Base-by-base conservation (phyloP, 306 rosid species). In the Lathyrus tuberosus region DNA sequence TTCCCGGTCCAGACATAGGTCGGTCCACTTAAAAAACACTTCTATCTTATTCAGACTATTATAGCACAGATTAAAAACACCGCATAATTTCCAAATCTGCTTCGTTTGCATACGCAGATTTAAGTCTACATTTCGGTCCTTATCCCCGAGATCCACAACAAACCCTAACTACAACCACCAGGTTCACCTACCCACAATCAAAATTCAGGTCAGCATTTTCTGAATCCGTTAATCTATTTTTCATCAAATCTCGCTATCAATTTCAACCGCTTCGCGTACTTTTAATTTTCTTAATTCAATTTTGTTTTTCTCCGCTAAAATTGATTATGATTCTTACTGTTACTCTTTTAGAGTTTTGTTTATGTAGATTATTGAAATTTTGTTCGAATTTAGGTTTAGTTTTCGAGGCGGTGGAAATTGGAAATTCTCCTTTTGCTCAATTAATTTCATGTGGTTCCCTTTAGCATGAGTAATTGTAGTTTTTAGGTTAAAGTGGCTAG, bases 61-160 rank as follows among this genome's bases (percentile, higher is more conserved):
- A 49, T 17, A 49, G 1, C 57, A 5, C 57, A 53, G 9, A 53
- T 53, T 53, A 53, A 24, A 5, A 53, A 10, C 35, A 53, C 60
- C 31, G 33, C 2, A 53, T 11, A 9, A 0, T 22, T 28, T 7
- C 62, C 41, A 57, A 57, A 57, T 57, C 63, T 57, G 63, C 40
- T 12, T 54, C 37, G 8, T 24, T 57, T 24, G n/a, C 60, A 22
- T 22, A 22, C 33, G 33, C 35, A 53, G 33, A 53, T 53, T 20
- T 20, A 22, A 14, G n/a, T 13, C 15, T 57, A 28, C 41, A 57
- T 57, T 57, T 41, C 12, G 12, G 13, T 57, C 20, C 63, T 57
- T 57, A 57, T 57, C 63, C 63, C 62, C 17, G 41, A 57, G 63
- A 57, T 57, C 63, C 63, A 57, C 12, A 53, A 13, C 41, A 57